Base-by-base conservation (phyloP, 2,329 filamentous ascomycete genomes). In the Lizonia empirigonia region DNA sequence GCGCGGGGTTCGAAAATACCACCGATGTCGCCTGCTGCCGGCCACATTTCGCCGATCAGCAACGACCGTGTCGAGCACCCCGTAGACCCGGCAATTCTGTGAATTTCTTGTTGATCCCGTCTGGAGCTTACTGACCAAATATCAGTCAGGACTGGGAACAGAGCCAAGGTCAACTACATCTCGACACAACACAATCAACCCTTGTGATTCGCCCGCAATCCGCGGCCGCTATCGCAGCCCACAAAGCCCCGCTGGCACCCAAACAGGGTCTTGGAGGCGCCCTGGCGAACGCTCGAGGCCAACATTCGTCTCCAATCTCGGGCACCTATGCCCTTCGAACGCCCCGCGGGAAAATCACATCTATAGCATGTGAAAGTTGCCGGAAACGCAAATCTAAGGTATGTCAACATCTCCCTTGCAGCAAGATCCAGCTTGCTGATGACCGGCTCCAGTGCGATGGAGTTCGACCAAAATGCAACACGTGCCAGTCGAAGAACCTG, bases 351-450 rank as follows among this genome's bases (percentile, higher is more conserved):
- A 72, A 72, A 44, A 74, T 74, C 39, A 74, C 71, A 10, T 72
- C 71, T 5, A 74, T 74, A 59, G 71, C 71, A 15, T 74, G 71
- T 50, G 71, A 73, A 41, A 72, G 70, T 40, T 74, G 71, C 46
- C 62, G 70, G 53, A 74, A 73, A 47, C 65, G 71, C 16, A 74
- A 74, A 44, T 73, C 70, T 27, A 74, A 74, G 65, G 71, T 72
- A 45, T 24, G 63, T 48, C 9, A 1, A 27, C 3, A 8, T n/a
- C 30, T 8, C 7, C 16, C 18, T 20, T 16, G 7, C 7, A 10
- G 10, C 18, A 10, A 7, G 13, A 8, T 10, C 19, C 13, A 9
- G 19, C 13, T 39, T 38, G 32, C 60, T 66, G 52, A 66, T 30
- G 7, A 23, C 10, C 39, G 16, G 13, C 26, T 38, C 8, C 30